A percentile compares a stretch with the other conserved stretches of the same genome.
Evolutionary conservation across 208 protist genomes (phyloP).

Genomic region (Leishmania tropica): DNA sequence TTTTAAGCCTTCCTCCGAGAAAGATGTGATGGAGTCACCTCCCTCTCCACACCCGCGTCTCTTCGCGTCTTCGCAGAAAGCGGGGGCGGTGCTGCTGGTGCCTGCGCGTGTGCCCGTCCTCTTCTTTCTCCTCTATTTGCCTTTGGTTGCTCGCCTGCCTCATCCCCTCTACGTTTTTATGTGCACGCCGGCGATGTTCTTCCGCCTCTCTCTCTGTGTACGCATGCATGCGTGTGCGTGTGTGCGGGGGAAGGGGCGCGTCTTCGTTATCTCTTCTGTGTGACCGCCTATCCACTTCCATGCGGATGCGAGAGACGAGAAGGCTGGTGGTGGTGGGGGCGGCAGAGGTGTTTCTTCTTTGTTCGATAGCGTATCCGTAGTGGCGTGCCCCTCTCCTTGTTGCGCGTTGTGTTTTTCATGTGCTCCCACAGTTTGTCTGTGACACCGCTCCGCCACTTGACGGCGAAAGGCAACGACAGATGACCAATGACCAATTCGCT

Average conservation of each 20-base stretch:
- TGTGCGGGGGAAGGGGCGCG: neutral
- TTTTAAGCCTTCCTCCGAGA: conserved; percentile 37
- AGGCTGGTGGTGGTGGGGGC: neutral
- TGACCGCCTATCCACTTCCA: neutral
- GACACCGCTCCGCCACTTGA: neutral
- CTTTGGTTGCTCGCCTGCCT: neutral
- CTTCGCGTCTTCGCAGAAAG: neutral
- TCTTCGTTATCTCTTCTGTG: neutral
- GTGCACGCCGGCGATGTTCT: neutral
- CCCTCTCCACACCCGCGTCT: neutral
- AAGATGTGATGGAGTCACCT: neutral
- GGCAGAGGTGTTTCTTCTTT: neutral
- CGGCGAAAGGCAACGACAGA: neutral
- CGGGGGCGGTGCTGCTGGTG: neutral
- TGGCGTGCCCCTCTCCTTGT: neutral
- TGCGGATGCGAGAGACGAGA: neutral
- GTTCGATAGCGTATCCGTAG: neutral
- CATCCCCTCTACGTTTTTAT: neutral
- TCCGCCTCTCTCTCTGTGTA: neutral
- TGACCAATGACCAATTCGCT: neutral
- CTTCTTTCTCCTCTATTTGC: neutral
- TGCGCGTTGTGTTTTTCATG: neutral
- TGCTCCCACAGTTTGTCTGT: conserved; percentile 1
- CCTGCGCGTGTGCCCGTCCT: neutral
- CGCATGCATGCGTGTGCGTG: neutral